Evolutionary conservation across 2,329 filamentous ascomycete genomes (phyloP).

Genomic region (Hypomyces rosellus): DNA sequence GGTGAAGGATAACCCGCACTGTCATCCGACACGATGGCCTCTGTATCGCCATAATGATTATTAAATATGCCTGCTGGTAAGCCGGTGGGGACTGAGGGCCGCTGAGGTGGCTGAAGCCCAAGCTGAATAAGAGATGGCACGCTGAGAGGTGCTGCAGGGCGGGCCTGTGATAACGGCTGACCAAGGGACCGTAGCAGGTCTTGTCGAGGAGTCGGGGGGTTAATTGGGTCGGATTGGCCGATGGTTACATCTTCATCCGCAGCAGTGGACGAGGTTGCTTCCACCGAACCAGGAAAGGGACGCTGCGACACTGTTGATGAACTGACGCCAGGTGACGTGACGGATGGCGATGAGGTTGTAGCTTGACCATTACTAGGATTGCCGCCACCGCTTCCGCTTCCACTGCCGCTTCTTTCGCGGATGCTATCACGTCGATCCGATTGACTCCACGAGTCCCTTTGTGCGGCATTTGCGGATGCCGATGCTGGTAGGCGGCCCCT

Average conservation of each 20-base stretch:
- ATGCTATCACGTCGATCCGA: constrained; percentile 6
- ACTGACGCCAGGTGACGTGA: constrained; percentile 4
- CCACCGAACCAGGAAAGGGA: background rate
- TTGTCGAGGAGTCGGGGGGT: background rate
- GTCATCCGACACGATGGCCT: constrained; percentile 21
- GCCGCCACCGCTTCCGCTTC: background rate
- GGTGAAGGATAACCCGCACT: constrained; percentile 25
- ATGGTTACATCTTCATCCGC: background rate
- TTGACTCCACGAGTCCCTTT: constrained; percentile 7
- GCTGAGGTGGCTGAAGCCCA: constrained; percentile 11
- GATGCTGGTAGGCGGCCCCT: constrained; percentile 28
- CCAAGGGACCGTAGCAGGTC: constrained; percentile 4
- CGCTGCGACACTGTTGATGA: constrained; percentile 4
- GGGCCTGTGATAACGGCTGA: constrained; percentile 7
- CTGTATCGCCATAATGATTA: constrained; percentile 14
- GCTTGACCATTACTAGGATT: constrained; percentile 2
- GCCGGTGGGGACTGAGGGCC: constrained; percentile 1
- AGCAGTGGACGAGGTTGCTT: background rate
- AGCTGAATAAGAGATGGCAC: constrained; percentile 18
- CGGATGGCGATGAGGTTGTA: constrained; percentile 6
- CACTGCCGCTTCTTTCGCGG: background rate
- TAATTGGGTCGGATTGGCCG: background rate
- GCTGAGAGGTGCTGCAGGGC: constrained; percentile 14
- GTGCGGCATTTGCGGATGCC: constrained; percentile 1
- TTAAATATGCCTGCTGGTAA: constrained; percentile 7